These are phyloP conservation scores for Tuber brumale DNA, from an alignment of 495 filamentous ascomycete species.

Conservation along the genomic window DNA sequence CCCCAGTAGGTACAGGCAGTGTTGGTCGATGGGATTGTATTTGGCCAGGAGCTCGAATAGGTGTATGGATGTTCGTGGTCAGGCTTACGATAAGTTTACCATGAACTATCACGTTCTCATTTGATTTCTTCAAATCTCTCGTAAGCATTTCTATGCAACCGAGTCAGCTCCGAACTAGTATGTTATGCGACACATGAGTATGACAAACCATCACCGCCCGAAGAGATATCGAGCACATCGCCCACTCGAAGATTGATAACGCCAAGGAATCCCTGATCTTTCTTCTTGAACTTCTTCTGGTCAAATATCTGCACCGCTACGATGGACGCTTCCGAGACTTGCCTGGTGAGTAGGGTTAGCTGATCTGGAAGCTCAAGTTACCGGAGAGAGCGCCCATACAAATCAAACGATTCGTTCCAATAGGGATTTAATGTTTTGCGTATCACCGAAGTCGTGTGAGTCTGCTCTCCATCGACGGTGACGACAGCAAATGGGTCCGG, in stretches of 20 bases:
- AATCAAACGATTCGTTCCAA: conserved; percentile 97
- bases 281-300: conserved; percentile 99
- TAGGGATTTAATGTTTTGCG: conserved; percentile 97
- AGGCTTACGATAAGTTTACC: conserved; percentile 95
- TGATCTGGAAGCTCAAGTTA: conserved; percentile 6
- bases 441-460: conserved; percentile 87
- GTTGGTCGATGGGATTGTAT: conserved; percentile 45
- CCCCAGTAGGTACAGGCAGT: conserved; percentile 32
- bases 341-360: conserved; percentile 9
- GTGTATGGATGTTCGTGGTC: conserved; percentile 71
- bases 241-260: conserved; percentile 96
- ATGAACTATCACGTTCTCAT: conserved; percentile 94
- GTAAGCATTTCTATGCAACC: conserved; percentile 75
- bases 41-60: conserved; percentile 46
- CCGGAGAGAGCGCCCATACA: conserved; percentile 54
- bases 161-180: neutral
- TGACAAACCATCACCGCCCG: conserved; percentile 83
- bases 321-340: conserved; percentile 85
- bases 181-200: neutral
- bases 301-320: conserved; percentile 97
- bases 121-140: conserved; percentile 95
- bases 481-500: conserved; percentile 97
- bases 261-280: conserved; percentile 96
- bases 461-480: conserved; percentile 93
- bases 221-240: conserved; percentile 79